phyloP scores from a whole-genome alignment of 2,329 filamentous ascomycete species.

The Fusarium sp. region DNA sequence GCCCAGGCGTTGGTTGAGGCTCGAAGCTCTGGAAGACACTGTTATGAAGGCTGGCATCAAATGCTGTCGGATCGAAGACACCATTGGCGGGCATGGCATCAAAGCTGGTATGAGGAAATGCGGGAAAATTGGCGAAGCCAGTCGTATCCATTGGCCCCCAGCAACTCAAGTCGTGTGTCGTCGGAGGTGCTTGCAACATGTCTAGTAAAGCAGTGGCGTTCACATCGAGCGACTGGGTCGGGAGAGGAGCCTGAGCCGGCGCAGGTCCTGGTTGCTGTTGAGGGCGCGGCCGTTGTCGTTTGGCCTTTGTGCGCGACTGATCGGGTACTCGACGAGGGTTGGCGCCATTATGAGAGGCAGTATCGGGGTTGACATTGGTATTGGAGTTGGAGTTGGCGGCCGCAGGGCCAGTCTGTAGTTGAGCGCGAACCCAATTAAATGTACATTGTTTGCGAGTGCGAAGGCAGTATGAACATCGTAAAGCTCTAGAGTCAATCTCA shows the following conservation, averaged over 20 bases:
- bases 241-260: slow-evolving; percentile 39
- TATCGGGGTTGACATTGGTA: slow-evolving; percentile 25
- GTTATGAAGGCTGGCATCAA: slow-evolving; percentile 42
- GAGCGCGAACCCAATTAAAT: slow-evolving; percentile 45
- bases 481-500: slow-evolving; percentile 44
- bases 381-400: slow-evolving; percentile 16
- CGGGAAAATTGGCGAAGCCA: slow-evolving; percentile 40
- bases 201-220: slow-evolving; percentile 45
- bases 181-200: slow-evolving; percentile 45
- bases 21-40: slow-evolving; percentile 37
- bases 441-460: slow-evolving; percentile 46
- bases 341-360: slow-evolving; percentile 29
- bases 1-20: slow-evolving; percentile 29
- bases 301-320: slow-evolving; percentile 43
- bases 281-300: slow-evolving; percentile 43
- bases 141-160: slow-evolving; percentile 45
- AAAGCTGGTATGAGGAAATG: slow-evolving; percentile 41
- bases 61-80: slow-evolving; percentile 42
- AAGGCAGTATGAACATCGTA: slow-evolving; percentile 46
- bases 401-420: slow-evolving; percentile 43
- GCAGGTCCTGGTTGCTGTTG: slow-evolving; percentile 39
- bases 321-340: slow-evolving; percentile 41
- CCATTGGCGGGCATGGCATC: slow-evolving; percentile 41
- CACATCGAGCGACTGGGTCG: slow-evolving; percentile 40
- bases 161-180: slow-evolving; percentile 42